phyloP scores from a whole-genome alignment of 148 eudicot species.

The Diospyros lotus region DNA sequence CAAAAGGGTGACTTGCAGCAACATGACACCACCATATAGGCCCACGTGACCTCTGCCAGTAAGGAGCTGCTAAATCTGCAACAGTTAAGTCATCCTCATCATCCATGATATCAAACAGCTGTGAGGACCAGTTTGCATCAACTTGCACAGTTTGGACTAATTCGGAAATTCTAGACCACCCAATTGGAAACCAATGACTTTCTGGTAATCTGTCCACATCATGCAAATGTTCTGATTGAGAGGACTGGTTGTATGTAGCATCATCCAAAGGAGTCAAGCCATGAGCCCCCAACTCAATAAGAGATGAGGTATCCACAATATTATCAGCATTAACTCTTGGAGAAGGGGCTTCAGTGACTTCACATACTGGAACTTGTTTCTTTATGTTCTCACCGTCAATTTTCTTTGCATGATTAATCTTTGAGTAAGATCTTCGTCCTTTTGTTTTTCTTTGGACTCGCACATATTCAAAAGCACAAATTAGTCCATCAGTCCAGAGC shows the following conservation, averaged over 20 bases:
- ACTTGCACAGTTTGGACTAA: conserved; percentile 67
- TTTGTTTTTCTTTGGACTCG: conserved; percentile 43
- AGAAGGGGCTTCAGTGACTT: conserved; percentile 23
- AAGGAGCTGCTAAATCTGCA: conserved; percentile 93
- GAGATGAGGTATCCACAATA: conserved; percentile 30
- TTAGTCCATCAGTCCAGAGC: conserved; percentile 87
- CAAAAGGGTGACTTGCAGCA: conserved; percentile 60
- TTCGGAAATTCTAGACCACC: conserved; percentile 83
- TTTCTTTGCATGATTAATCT: conserved; percentile 24
- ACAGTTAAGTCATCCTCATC: conserved; percentile 76
- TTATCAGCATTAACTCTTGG: conserved; percentile 23
- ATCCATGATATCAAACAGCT: conserved; percentile 51
- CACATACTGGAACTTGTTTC: conserved; percentile 26
- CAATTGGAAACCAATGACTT: conserved; percentile 84
- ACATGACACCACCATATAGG: conserved; percentile 98
- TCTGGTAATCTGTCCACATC: conserved; percentile 31
- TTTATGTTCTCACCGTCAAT: conserved; percentile 29
- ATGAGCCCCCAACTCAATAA: conserved; percentile 32
- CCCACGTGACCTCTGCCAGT: conserved; percentile 92
- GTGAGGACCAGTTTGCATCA: conserved; percentile 58
- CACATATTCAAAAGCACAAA: conserved; percentile 86
- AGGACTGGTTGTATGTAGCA: conserved; percentile 21
- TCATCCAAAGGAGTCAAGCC: conserved; percentile 26
- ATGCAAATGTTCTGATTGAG: conserved; percentile 29
- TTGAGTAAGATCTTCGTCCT: conserved; percentile 34